Evolutionary conservation across 208 protist genomes (phyloP).

Genomic region (Crithidia bombi): DNA sequence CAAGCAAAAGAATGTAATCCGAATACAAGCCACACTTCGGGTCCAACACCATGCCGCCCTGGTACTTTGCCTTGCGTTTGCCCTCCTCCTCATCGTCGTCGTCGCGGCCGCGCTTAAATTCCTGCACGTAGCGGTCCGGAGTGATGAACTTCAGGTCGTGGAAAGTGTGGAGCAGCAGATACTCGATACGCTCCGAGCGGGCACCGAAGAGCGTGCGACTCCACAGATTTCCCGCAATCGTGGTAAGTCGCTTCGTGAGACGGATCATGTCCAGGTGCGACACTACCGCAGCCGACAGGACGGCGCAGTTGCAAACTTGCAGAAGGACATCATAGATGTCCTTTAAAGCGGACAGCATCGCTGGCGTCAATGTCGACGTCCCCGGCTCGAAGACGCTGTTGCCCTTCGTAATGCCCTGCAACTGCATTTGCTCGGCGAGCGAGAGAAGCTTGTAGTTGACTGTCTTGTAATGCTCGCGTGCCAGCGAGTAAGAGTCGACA

Average conservation of each 20-base stretch:
- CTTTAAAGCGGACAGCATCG: constrained; percentile 44
- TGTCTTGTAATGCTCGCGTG: constrained; percentile 93
- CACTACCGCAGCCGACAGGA: constrained; percentile 86
- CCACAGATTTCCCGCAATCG: constrained; percentile 97
- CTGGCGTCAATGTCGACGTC: constrained; percentile 48
- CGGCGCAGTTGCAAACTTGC: constrained; percentile 75
- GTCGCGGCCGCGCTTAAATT: constrained; percentile 65
- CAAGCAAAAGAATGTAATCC: constrained; percentile 98
- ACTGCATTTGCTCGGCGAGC: constrained; percentile 74
- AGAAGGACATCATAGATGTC: constrained; percentile 71
- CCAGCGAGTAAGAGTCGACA: constrained; percentile 94
- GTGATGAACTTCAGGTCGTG: constrained; percentile 95
- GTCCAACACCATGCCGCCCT: constrained; percentile 96
- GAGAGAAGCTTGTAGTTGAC: constrained; percentile 89
- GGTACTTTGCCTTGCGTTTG: constrained; percentile 91
- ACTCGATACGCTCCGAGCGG: constrained; percentile 98
- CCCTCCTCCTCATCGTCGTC: constrained; percentile 71
- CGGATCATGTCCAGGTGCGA: constrained; percentile 96
- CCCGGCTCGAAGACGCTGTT: constrained; percentile 71
- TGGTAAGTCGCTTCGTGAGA: constrained; percentile 97
- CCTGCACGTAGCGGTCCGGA: constrained; percentile 92
- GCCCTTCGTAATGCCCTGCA: constrained; percentile 70
- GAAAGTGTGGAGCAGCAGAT: constrained; percentile 98
- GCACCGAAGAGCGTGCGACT: constrained; percentile 93
- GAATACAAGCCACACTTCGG: constrained; percentile 99